Base-by-base conservation (phyloP, 2,329 filamentous ascomycete genomes). In the Hypomyces rosellus region DNA sequence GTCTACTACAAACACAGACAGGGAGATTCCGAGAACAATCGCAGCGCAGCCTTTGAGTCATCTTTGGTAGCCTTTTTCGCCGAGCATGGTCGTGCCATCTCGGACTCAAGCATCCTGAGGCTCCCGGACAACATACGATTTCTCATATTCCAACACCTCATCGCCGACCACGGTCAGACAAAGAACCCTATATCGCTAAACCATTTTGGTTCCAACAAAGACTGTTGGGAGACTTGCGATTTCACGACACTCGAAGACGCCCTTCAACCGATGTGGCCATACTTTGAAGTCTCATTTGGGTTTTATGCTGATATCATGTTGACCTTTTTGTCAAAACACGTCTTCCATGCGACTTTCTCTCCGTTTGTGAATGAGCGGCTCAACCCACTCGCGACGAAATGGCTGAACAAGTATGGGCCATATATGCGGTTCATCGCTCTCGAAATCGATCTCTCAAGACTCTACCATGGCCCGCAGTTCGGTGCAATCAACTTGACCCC, bases 371-470 rank as follows among this genome's bases (percentile, higher is more conserved):
- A 60, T 1, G 54, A 55, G 0, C 49, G 50, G 5, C 55, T 68
- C 1, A 67, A 64, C 34, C 69, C 69, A 0, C 61, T 71, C 0
- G 67, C 66, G 1, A 67, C 64, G 0, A 49, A 54, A 4, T 73
- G 65, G 64, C 54, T 71, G 22, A 61, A 63, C 30, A 56, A 48
- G 7, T 72, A 72, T 44, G 65, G 63, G 1, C 47, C 56, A 2
- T 65, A 68, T 34, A 68, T 73, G 56, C 63, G 57, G 14, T 60
- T 62, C 22, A 55, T 75, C 18, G 62, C 63, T 2, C 45, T 75
- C 9, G 72, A 75, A 52, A 30, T 75, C 1, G 72, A 74, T 52
- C 59, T 73, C 57, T 65, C 71, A 1, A 64, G 61, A 11, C 58
- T 71, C 8, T 61, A 64, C 1, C 68, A 67, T 18, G 68, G 68